Evolutionary conservation across 352 stramenopile species (phyloP), one percentile per base, ranked within the genome.

Genomic region (Phytopythium litorale): DNA sequence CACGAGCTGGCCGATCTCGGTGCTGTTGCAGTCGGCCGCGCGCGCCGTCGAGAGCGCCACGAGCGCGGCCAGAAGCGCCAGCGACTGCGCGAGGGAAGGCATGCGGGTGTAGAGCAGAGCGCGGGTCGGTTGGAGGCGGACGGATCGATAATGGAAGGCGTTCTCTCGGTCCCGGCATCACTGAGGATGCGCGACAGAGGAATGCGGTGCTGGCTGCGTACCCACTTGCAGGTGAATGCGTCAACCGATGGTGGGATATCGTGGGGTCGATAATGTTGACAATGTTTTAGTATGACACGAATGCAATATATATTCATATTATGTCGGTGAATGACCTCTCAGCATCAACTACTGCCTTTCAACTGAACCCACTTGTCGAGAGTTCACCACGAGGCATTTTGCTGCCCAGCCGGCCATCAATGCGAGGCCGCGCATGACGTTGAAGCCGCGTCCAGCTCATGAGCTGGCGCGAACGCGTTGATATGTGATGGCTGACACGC

Each of bases 21-120:
- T 52, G 21, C 21, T 33, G 46, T 52, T 52, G 46, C 46, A 52
- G 7, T 52, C 46, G 21, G 25, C n/a, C 46, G 46, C 46, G 46
- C n/a, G 46, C 21, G 16, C 21, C 12, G 11, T 32, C 4, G 25
- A 28, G 11, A 32, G 11, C 25, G 46, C 46, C 25, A 52, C 5
- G 46, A 11, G 21, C 46, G 46, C 23, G 46, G 18, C 11, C 12
- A 52, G 46, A 7, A 52, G 21, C 21, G 8, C 23, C 11, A 52
- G 18, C 15, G 7, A 23, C 15, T n/a, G 40, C 18, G 40, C 15
- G 40, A 46, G 40, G 19, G 18, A 21, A 21, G 40, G 3, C 40
- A 46, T 46, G 18, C 3, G 40, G 16, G 7, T 19, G 4, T 6
- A 9, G 37, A 43, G 37, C 37, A 43, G 37, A 19, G 18, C 12